phyloP scores from a whole-genome alignment of 768 basidiomycete genomes.

The Calocybe cyanea region DNA sequence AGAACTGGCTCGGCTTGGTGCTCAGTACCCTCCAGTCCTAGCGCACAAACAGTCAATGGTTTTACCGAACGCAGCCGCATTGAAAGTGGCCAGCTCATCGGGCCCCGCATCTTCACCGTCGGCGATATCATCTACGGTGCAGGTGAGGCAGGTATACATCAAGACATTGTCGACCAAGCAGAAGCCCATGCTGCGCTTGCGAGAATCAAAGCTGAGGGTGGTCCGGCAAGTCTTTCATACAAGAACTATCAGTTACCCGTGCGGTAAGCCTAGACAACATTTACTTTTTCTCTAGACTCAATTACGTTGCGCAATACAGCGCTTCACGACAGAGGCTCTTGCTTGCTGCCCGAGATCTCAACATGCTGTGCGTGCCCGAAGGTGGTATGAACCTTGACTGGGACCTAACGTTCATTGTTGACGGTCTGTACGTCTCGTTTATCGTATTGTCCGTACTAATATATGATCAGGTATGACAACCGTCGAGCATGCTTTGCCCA shows the following conservation, averaged over 20 bases:
- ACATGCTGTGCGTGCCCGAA: conserved; percentile 72
- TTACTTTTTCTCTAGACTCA: not conserved
- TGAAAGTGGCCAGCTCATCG: conserved; percentile 65
- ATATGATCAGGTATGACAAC: conserved; percentile 63
- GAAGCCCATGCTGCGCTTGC: conserved; percentile 65
- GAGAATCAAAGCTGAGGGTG: conserved; percentile 71
- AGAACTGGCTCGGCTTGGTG: not conserved
- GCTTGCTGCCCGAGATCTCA: conserved; percentile 54
- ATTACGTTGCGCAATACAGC: conserved; percentile 22
- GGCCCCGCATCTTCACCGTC: conserved; percentile 70
- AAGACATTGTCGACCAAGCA: conserved; percentile 56
- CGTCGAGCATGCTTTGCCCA: conserved; percentile 66
- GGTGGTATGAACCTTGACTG: conserved; percentile 80
- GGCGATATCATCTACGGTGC: conserved; percentile 65
- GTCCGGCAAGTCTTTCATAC: conserved; percentile 66
- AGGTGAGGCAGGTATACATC: conserved; percentile 41
- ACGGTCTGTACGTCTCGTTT: conserved; percentile 37
- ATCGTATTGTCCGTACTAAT: not conserved
- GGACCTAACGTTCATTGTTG: conserved; percentile 77
- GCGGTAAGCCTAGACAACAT: conserved; percentile 34
- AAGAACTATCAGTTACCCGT: conserved; percentile 76
- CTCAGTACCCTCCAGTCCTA: conserved; percentile 43
- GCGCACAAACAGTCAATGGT: conserved; percentile 55
- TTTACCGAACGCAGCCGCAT: conserved; percentile 65
- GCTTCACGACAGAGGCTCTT: conserved; percentile 68